These are phyloP conservation scores for Ceratocystis smalleyi DNA, from an alignment of 2,329 filamentous ascomycete species.

Conservation along the genomic window DNA sequence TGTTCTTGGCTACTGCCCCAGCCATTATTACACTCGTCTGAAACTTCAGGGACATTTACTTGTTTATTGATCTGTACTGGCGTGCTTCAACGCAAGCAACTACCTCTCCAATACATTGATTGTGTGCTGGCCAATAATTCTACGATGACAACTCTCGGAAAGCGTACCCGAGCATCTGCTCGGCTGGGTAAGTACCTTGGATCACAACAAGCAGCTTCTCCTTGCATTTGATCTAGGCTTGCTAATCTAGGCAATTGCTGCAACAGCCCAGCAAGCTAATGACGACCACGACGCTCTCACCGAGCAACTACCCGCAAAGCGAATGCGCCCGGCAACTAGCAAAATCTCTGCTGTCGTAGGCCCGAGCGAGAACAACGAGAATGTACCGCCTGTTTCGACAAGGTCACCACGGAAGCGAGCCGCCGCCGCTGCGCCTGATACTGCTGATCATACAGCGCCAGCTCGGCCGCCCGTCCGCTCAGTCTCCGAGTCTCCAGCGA, in stretches of 20 bases:
- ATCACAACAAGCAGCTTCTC: background rate
- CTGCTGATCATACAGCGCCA: background rate
- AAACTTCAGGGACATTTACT: background rate
- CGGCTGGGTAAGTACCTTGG: constrained; percentile 13
- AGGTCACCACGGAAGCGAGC: constrained; percentile 5
- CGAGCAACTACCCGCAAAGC: constrained; percentile 11
- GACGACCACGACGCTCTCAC: constrained; percentile 1
- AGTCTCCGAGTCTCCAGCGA: constrained; percentile 10
- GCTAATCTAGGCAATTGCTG: background rate
- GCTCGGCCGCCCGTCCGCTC: background rate
- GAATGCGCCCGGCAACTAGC: background rate
- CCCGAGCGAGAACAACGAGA: constrained; percentile 9
- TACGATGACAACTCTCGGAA: constrained; percentile 14
- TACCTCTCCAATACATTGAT: background rate
- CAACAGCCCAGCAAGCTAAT: background rate
- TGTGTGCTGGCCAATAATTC: background rate
- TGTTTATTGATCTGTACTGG: background rate
- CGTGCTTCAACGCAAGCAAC: background rate
- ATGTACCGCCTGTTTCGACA: constrained; percentile 6
- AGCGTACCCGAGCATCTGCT: constrained; percentile 15
- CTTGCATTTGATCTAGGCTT: background rate
- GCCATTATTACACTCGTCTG: constrained; percentile 2
- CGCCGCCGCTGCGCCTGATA: background rate
- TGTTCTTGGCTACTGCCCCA: background rate
- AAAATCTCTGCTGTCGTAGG: background rate